phyloP scores from a whole-genome alignment of 106 monocot genomes.

The Narthecium ossifragum region DNA sequence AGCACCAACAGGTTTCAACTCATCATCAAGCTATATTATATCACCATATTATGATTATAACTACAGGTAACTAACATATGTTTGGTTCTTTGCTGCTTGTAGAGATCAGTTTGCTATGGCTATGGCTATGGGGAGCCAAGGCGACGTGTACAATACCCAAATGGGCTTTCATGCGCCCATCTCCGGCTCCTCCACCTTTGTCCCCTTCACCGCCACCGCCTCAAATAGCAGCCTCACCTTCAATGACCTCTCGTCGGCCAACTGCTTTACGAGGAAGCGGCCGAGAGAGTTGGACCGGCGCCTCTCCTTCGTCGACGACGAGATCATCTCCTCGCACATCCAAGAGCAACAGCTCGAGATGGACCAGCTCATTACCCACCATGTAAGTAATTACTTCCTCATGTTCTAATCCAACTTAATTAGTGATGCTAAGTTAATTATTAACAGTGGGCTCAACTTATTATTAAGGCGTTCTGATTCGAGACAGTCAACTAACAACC shows the following conservation, averaged over 20 bases:
- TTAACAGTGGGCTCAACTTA: too few relatives aligned
- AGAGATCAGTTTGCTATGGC: too few relatives aligned
- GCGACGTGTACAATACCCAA: neutral
- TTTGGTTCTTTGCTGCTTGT: too few relatives aligned
- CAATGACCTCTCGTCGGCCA: neutral
- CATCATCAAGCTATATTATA: too few relatives aligned
- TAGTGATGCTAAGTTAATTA: too few relatives aligned
- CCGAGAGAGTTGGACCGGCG: neutral
- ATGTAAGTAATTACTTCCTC: slow-evolving; percentile 4
- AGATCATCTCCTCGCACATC: neutral
- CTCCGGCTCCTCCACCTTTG: neutral
- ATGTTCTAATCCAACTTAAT: too few relatives aligned
- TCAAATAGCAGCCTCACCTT: neutral
- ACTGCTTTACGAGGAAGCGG: neutral
- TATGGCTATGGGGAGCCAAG: neutral
- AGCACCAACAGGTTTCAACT: slow-evolving; percentile 2
- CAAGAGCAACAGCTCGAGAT: slow-evolving; percentile 9
- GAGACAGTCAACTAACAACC: neutral
- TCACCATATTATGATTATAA: too few relatives aligned
- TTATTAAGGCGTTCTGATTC: neutral
- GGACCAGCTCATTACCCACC: neutral
- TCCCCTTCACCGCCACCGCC: neutral
- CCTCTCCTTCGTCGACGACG: neutral
- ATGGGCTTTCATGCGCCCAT: neutral
- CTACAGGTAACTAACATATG: too few relatives aligned